Evolutionary conservation across 1,284 basidiomycete genomes (phyloP).

Genomic region (Irpex lacteus): DNA sequence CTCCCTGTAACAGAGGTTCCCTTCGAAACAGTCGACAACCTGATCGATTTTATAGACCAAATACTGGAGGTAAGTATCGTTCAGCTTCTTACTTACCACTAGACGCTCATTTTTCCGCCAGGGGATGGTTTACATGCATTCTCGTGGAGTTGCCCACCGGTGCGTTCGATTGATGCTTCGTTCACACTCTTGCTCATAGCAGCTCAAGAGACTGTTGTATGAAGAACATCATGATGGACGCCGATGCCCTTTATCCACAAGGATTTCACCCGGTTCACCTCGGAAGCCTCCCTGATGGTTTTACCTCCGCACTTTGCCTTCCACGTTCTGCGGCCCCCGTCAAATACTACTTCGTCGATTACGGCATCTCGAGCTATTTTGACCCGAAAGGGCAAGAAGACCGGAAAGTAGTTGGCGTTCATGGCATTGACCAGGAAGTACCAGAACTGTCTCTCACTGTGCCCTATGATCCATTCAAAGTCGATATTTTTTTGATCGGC

Average conservation of each 20-base stretch:
- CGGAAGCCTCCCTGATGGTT: constrained; percentile 7
- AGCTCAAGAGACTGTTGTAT: constrained; percentile 32
- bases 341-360: constrained; percentile 19
- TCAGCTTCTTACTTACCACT: neutral
- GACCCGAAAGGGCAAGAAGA: neutral
- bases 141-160: constrained; percentile 38
- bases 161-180: constrained; percentile 11
- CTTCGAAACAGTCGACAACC: constrained; percentile 25
- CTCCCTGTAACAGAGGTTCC: constrained; percentile 19
- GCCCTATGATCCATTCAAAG: constrained; percentile 27
- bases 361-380: constrained; percentile 14
- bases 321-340: constrained; percentile 15
- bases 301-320: constrained; percentile 16
- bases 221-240: constrained; percentile 37
- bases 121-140: constrained; percentile 39
- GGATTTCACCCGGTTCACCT: constrained; percentile 24
- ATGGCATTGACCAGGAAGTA: constrained; percentile 20
- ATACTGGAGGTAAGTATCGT: constrained; percentile 32
- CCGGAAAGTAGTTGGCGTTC: constrained; percentile 9
- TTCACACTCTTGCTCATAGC: too few relatives aligned
- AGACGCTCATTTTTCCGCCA: constrained; percentile 11
- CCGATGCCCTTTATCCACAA: constrained; percentile 22
- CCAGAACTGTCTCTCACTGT: constrained; percentile 20
- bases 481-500: constrained; percentile 24
- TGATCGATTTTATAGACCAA: constrained; percentile 25